phyloP scores from a whole-genome alignment of 2,329 filamentous ascomycete species.

The Lachnum nothofagi region DNA sequence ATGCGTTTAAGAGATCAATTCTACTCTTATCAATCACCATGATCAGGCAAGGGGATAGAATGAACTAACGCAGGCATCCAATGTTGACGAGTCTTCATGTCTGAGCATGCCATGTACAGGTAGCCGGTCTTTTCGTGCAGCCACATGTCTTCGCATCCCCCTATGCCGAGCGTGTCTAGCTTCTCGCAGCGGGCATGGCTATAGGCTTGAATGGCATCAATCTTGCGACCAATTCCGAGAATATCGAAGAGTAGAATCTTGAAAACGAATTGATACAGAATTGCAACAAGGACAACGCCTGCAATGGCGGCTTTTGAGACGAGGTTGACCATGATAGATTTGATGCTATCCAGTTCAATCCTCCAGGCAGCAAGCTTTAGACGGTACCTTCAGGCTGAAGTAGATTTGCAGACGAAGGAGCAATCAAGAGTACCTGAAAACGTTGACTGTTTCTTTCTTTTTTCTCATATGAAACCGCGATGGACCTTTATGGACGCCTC shows the following conservation, averaged over 20 bases:
- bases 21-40: constrained; percentile 11
- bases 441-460: too few species aligned
- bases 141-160: constrained; percentile 32
- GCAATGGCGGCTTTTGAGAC: constrained; percentile 17
- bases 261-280: constrained; percentile 32
- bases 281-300: constrained; percentile 19
- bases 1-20: constrained; percentile 22
- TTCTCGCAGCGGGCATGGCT: constrained; percentile 26
- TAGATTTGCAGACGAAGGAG: too few species aligned
- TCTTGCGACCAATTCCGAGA: constrained; percentile 30
- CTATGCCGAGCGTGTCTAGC: constrained; percentile 23
- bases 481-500: too few species aligned
- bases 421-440: too few species aligned
- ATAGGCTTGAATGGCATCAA: constrained; percentile 33
- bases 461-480: too few species aligned
- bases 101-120: constrained; percentile 30
- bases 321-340: constrained; percentile 9
- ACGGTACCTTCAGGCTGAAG: too few species aligned
- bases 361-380: too few species aligned
- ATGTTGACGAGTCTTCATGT: constrained; percentile 16
- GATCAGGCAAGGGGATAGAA: background rate
- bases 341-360: too few species aligned
- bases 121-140: constrained; percentile 26
- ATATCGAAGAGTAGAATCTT: constrained; percentile 29
- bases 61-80: constrained; percentile 30